Percentiles rank a stretch among this genome's conserved stretches.
These are phyloP conservation scores for Artemisia argyi DNA, from an alignment of 129 eudicot genomes.

Conservation along the genomic window DNA sequence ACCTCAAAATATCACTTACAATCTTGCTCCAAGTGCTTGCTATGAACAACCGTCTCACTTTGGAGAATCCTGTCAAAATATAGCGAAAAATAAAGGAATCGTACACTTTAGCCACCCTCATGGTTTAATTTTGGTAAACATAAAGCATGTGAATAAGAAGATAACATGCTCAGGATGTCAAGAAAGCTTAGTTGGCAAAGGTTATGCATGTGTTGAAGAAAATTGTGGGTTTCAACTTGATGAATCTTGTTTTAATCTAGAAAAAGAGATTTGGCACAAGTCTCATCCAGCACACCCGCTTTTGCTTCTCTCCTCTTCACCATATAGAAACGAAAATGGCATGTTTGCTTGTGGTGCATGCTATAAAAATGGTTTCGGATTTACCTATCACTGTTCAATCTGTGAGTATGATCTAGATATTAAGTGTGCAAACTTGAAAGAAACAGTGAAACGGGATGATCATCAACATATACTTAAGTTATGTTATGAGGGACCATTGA, in stretches of 20 bases:
- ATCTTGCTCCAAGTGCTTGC: neutral
- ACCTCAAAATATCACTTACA: too few species aligned
- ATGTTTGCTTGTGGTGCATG: conserved; percentile 52
- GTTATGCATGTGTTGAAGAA: too few species aligned
- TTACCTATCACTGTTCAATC: neutral
- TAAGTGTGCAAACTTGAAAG: too few species aligned
- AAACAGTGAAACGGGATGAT: too few species aligned
- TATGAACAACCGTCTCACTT: conserved; percentile 16
- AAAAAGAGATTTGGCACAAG: conserved; percentile 37
- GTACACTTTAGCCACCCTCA: conserved; percentile 57
- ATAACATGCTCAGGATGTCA: conserved; percentile 49
- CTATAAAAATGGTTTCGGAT: neutral
- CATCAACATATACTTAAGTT: conserved; percentile 26
- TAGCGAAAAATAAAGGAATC: conserved; percentile 4
- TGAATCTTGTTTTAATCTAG: too few species aligned
- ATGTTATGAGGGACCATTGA: conserved; percentile 25
- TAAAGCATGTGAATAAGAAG: conserved; percentile 32
- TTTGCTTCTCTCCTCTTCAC: conserved; percentile 20
- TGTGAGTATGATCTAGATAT: conserved; percentile 38
- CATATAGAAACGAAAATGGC: conserved; percentile 3
- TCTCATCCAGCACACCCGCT: conserved; percentile 56
- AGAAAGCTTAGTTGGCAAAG: conserved; percentile 22
- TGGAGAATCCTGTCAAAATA: conserved; percentile 17
- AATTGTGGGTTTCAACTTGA: too few species aligned
- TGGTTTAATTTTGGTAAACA: conserved; percentile 34